Base-by-base conservation (phyloP, 805 yeast genomes). In the Naumovozyma castellii region DNA sequence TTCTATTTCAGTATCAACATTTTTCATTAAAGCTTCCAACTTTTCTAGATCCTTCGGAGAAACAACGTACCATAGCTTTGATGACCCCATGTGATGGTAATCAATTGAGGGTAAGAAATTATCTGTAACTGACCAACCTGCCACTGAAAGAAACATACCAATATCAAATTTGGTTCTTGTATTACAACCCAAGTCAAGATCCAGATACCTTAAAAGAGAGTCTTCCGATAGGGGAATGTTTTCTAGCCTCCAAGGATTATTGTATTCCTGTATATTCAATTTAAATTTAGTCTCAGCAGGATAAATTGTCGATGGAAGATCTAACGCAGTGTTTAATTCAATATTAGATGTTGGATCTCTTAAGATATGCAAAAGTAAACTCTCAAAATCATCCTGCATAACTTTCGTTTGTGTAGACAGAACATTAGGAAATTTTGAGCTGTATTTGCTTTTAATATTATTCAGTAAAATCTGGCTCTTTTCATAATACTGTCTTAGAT, bases 111-210 rank as follows among this genome's bases (percentile, higher is more conserved):
- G 75, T 2, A 80, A 55, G 54, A 72, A 74, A 44, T 75, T 81
- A 46, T 80, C 87, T 47, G 75, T 83, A 39, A 69, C 56, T 16
- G 59, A 56, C 85, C 85, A 81, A 34, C 73, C 67, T 38, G 71
- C 70, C 2, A 73, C 59, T 37, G 80, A 68, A 45, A 70, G 73
- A 2, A 75, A 61, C 75, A 72, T 72, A 1, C 74, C 76, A 9
- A 78, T 62, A 34, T 68, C 67, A 29, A 76, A 38, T n/a, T 59
- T 56, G 0, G 84, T 68, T 16, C 53, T 58, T 3, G 69, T 50
- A 13, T 75, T 42, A 3, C 68, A 42, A 12, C 65, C 73, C 25
- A 61, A 61, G 43, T 71, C 73, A 34, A 68, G 37, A 38, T 72
- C 69, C 3, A 65, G 41, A 37, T 67, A 75, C 28, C 67, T 60